phyloP scores from a whole-genome alignment of 169 alveolate species.

The Plasmodium ovale region DNA sequence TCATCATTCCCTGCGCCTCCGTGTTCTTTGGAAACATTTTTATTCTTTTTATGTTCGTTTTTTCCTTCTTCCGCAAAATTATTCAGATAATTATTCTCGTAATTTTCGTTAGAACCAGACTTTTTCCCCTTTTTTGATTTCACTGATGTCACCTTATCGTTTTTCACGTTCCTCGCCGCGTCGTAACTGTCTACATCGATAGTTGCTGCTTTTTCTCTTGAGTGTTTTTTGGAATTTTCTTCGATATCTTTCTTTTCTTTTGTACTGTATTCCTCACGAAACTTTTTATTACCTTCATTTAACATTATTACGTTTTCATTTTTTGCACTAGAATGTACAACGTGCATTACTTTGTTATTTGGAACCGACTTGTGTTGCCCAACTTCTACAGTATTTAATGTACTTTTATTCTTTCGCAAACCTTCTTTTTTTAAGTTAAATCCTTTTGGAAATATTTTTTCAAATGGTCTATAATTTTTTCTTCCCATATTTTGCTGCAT shows the following conservation, averaged over 20 bases:
- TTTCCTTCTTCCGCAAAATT: constrained; percentile 15
- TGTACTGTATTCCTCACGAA: constrained; percentile 15
- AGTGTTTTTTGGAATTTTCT: constrained; percentile 13
- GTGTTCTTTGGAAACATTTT: constrained; percentile 26
- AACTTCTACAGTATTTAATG: constrained; percentile 4
- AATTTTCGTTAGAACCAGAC: constrained; percentile 11
- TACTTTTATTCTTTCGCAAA: constrained; percentile 25
- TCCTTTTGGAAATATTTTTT: constrained; percentile 57
- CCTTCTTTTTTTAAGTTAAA: constrained; percentile 50
- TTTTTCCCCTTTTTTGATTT: constrained; percentile 19
- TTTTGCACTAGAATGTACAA: constrained; percentile 9
- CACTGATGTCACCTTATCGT: constrained; percentile 1
- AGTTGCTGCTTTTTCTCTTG: constrained; percentile 20
- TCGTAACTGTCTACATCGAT: constrained; percentile 1
- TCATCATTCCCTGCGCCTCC: constrained; percentile 19
- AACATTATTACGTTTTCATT: constrained; percentile 21
- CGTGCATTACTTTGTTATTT: constrained; percentile 17
- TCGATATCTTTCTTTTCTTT: constrained; percentile 13
- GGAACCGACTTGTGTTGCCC: constrained; percentile 28
- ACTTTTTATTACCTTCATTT: constrained; percentile 46
- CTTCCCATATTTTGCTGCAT: constrained; percentile 12
- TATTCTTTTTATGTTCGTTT: constrained; percentile 10
- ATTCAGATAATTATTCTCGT: constrained; percentile 27
- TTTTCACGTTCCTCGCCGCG: constrained; percentile 8
- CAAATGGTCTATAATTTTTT: constrained; percentile 33